Base-by-base conservation (phyloP, 2,329 filamentous ascomycete species). In the Aspergillus fumigatus region DNA sequence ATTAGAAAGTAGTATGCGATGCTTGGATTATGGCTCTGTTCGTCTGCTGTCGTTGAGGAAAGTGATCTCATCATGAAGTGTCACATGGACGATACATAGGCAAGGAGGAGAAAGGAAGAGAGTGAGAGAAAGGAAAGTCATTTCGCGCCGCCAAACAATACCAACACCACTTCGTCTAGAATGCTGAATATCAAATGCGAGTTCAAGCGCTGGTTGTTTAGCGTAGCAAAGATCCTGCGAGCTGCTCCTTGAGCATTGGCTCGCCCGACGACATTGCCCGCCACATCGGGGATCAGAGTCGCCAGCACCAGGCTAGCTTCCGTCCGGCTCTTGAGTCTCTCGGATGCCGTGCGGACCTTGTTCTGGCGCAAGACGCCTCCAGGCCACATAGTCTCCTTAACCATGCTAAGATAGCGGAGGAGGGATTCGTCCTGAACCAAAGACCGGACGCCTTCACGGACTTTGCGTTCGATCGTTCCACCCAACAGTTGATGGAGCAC, bases 401-500 rank as follows among this genome's bases (percentile, higher is more conserved):
- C 73, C 55, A 90, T 76, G 25, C 82, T 80, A 35, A 97, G 80
- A 69, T 94, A 96, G 55, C 83, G 84, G 45, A 93, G 78, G 9
- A 97, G 76, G 3, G 86, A 86, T 21, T 94, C 89, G 62, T 97
- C 92, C 57, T 90, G 85, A 0, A 90, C 77, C 0, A 95, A 77
- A 47, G 82, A 79, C 62, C 86, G 88, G 45, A 92, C 87, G 53
- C 87, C 89, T 58, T 99, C 94, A 21, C 94, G 87, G 29, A 97
- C 89, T 73, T 96, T 97, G 58, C 92, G 87, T 76, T 99, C 94
- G 60, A 99, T 95, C 0, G 94, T 97, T 23, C 94, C 93, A 14
- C 94, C 94, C 1, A 99, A 85, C 5, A 99, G 83, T 73, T 99
- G 94, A 70, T 99, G 94, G 21, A 99, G 81, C 2, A 99, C 93